A percentile compares a stretch with the other conserved stretches of the same genome.
Conservation (phyloP, 345 rosid genomes). For the Linum lewisii region DNA sequence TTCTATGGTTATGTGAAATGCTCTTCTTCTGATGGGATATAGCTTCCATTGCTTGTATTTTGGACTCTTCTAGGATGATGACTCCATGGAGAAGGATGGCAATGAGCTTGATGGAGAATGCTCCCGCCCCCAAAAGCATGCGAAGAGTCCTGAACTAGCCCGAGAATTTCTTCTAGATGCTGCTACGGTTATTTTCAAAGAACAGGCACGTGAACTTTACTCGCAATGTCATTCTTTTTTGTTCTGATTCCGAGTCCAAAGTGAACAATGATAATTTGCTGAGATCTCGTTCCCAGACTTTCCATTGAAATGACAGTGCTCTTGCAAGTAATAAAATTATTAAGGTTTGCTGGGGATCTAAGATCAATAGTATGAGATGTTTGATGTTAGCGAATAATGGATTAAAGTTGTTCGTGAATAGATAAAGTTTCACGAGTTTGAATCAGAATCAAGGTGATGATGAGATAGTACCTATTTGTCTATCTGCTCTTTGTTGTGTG, state of each 20-base stretch:
- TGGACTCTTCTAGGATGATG: conserved; percentile 66
- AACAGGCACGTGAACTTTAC: conserved; percentile 54
- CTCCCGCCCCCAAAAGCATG: conserved; percentile 96
- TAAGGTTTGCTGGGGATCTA: not conserved
- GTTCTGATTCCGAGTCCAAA: conserved; percentile 2
- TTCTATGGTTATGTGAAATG: not conserved
- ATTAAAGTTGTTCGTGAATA: conserved; percentile 3
- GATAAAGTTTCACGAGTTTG: not conserved
- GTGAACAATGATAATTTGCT: not conserved
- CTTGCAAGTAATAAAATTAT: too few relatives aligned
- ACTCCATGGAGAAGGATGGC: conserved; percentile 86
- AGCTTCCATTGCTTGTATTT: not conserved
- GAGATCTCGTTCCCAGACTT: too few relatives aligned
- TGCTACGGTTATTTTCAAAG: conserved; percentile 88
- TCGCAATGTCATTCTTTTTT: conserved; percentile 12
- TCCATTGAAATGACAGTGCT: too few relatives aligned
- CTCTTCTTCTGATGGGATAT: not conserved
- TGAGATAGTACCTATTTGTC: not conserved
- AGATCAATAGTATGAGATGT: not conserved
- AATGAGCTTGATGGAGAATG: conserved; percentile 97
- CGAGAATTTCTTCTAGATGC: conserved; percentile 99
- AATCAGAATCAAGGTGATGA: not conserved
- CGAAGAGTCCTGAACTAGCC: conserved; percentile 99
- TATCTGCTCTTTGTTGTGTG: not conserved
- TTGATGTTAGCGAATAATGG: not conserved